Base-by-base conservation (phyloP, 371 early-diverging fungal species). In the Batkoa obscura region DNA sequence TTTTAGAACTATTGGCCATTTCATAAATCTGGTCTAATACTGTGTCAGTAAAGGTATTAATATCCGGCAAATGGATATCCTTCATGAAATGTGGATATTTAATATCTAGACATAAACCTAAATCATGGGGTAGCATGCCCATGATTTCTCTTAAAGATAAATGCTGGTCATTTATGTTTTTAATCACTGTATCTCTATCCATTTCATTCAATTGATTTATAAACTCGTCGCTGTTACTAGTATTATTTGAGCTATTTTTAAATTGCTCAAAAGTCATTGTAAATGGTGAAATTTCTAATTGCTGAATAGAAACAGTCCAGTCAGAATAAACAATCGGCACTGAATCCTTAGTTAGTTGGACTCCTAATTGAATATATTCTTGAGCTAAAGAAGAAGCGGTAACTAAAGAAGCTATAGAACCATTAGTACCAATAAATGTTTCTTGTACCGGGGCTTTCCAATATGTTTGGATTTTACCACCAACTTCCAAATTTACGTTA, bases 391-490 rank as follows among this genome's bases (percentile, higher is more conserved):
- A 83, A 2, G 83, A 81, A 0, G 81, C 81, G 0, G 84, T 81
- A 35, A 92, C 80, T 48, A 94, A 82, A 3, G 94, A 88, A 5
- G 80, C 81, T 3, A 81, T 62, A 2, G 59, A 58, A n/a, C 56
- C 50, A 50, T 61, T 62, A 56, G 50, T 34, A 60, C 39, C 23
- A n/a, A 69, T 55, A 23, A 23, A 23, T 23, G 23, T 23, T 8
- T 76, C 62, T 12, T 76, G 73, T 54, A 80, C 81, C 0, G 89
- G 87, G 1, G 92, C 84, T 68, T 93, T 94, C 96, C 96, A 95
- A 57, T 95, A 95, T 0, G 96, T 95, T 61, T 90, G 91, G 36
- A 93, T 80, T 30, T 82, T 77, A 23, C 96, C 96, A 8, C 93
- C 95, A 58, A 94, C 89, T 62, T 83, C 80, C 51, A 94, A 66